phyloP scores from a whole-genome alignment of 176 grass and related monocot species.

The Oryza rufipogon region DNA sequence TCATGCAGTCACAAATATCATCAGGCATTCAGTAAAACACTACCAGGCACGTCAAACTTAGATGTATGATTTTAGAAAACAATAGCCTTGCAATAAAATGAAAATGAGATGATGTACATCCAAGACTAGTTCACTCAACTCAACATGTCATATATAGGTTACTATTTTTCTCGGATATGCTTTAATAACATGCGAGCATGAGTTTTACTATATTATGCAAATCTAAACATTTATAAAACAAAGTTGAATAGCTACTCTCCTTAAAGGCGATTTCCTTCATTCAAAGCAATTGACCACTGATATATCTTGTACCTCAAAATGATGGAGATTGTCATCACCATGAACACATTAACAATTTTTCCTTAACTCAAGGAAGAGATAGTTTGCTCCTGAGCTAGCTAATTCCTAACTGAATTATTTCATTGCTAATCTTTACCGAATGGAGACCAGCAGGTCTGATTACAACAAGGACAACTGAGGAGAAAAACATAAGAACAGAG shows the following conservation, averaged over 20 bases:
- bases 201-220: slow-evolving; percentile 20
- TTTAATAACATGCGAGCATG: not conserved
- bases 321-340: slow-evolving; percentile 21
- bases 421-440: slow-evolving; percentile 38
- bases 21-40: slow-evolving; percentile 3
- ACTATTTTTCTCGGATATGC: not conserved
- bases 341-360: not conserved
- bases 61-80: not conserved
- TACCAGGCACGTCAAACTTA: slow-evolving; percentile 2
- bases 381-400: slow-evolving; percentile 21
- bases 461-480: slow-evolving; percentile 30
- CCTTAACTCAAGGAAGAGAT: slow-evolving; percentile 9
- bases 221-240: not conserved
- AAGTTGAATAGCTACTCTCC: slow-evolving; percentile 13
- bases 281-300: slow-evolving; percentile 11
- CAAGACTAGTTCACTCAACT: not conserved
- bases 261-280: slow-evolving; percentile 10
- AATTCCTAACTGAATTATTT: slow-evolving; percentile 17
- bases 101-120: slow-evolving; percentile 26
- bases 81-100: not conserved
- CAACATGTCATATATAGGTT: slow-evolving; percentile 1
- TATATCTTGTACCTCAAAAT: slow-evolving; percentile 25
- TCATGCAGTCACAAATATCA: slow-evolving; percentile 1
- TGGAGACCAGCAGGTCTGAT: slow-evolving; percentile 29
- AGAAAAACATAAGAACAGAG: slow-evolving; percentile 30